A percentile compares a stretch with the other conserved stretches of the same genome.
phyloP scores from a whole-genome alignment of 129 eudicot genomes.

The Helichrysum umbraculigerum region DNA sequence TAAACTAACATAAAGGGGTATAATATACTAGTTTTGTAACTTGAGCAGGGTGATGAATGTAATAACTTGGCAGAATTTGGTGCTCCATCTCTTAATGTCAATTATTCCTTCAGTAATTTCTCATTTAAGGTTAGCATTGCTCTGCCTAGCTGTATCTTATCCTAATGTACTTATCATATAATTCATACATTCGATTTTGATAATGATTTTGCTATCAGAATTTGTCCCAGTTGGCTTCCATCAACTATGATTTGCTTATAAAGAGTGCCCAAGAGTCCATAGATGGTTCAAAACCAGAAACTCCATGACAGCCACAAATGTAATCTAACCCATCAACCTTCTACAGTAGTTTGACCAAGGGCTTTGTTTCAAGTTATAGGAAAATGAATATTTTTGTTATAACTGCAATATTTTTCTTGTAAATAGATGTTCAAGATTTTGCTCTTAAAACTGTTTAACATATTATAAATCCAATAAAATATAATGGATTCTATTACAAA shows the following conservation, averaged over 20 bases:
- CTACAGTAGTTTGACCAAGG: too few relatives aligned
- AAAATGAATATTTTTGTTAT: not conserved
- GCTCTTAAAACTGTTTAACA: not conserved
- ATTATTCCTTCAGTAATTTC: constrained; percentile 94
- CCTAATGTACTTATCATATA: not conserved
- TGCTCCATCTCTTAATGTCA: constrained; percentile 45
- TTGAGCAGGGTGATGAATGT: constrained; percentile 77
- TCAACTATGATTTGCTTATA: constrained; percentile 11
- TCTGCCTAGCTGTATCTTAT: not conserved
- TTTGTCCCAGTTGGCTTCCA: constrained; percentile 86
- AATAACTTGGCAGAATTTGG: constrained; percentile 67
- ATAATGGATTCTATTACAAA: not conserved
- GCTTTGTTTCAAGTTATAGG: not conserved
- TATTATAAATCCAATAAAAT: not conserved
- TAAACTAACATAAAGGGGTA: constrained; percentile 3
- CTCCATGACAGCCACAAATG: constrained; percentile 21
- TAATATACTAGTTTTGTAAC: constrained; percentile 10
- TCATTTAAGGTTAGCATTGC: constrained; percentile 67
- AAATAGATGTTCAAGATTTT: constrained; percentile 17
- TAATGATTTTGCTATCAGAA: constrained; percentile 59
- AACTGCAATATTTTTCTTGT: constrained; percentile 15
- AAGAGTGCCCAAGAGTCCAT: constrained; percentile 46
- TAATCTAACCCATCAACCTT: not conserved
- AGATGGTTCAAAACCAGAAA: constrained; percentile 46
- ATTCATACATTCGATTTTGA: not conserved